Evolutionary conservation across 2,329 filamentous ascomycete species (phyloP).

Genomic region (Pezicula radicicola): DNA sequence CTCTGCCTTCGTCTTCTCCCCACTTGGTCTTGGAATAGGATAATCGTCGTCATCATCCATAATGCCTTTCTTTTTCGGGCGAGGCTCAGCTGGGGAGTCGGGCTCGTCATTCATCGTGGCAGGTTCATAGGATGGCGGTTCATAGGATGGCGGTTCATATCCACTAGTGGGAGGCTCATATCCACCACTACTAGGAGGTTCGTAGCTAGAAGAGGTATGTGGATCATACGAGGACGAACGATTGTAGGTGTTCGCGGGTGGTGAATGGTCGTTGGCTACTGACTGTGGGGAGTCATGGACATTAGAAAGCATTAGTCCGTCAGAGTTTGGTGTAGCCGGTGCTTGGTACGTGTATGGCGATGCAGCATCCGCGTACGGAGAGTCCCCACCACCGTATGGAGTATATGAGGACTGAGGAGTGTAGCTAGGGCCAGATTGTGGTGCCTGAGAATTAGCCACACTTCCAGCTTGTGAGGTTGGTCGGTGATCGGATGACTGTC

Average conservation of each 20-base stretch:
- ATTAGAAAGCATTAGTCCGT: constrained; percentile 10
- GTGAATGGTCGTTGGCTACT: constrained; percentile 14
- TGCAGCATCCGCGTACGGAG: constrained; percentile 11
- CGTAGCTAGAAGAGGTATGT: constrained; percentile 17
- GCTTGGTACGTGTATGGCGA: constrained; percentile 13
- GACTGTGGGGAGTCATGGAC: constrained; percentile 19
- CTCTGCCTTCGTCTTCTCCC: constrained; percentile 60
- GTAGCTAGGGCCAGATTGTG: constrained; percentile 15
- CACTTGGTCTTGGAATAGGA: constrained; percentile 36
- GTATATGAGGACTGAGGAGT: constrained; percentile 16
- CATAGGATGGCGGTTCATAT: constrained; percentile 62
- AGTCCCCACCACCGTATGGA: constrained; percentile 11
- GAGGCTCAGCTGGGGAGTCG: constrained; percentile 39
- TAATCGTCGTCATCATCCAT: constrained; percentile 81
- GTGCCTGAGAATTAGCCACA: constrained; percentile 25
- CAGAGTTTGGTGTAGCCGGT: constrained; percentile 12
- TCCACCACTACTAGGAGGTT: constrained; percentile 16
- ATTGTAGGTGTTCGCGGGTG: constrained; percentile 7
- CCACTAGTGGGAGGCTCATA: constrained; percentile 33
- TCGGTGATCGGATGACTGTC: constrained; percentile 36
- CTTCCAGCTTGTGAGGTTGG: constrained; percentile 24
- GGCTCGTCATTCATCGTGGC: constrained; percentile 39
- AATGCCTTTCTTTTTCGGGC: constrained; percentile 71
- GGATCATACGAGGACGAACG: constrained; percentile 22
- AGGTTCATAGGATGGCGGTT: constrained; percentile 60